phyloP scores from a whole-genome alignment of 495 filamentous ascomycete species.

The Penicillium simplicissimum region DNA sequence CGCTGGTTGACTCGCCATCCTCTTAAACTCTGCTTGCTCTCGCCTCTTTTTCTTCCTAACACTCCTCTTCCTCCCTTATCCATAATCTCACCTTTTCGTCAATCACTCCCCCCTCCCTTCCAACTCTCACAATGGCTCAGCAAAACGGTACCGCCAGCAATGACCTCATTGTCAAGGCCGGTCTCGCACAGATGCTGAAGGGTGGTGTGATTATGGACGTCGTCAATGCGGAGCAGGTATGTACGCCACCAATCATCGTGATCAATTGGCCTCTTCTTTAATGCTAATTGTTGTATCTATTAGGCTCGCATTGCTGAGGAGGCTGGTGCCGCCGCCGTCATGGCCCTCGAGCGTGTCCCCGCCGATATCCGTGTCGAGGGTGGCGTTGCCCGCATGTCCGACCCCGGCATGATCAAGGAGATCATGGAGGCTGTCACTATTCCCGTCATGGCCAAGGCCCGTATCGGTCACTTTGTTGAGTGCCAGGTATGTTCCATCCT shows the following conservation, averaged over 20 bases:
- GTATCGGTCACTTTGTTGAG: slow-evolving; percentile 97
- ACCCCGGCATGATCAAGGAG: slow-evolving; percentile 91
- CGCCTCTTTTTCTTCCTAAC: background rate
- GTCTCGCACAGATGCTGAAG: slow-evolving; percentile 95
- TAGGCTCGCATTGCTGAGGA: slow-evolving; percentile 95
- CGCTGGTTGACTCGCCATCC: slow-evolving; percentile 18
- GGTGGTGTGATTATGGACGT: slow-evolving; percentile 99
- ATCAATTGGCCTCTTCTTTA: background rate
- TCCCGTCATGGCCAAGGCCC: slow-evolving; percentile 98
- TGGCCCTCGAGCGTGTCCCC: slow-evolving; percentile 97
- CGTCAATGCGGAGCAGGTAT: slow-evolving; percentile 84
- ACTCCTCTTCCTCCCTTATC: background rate
- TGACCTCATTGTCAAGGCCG: slow-evolving; percentile 82
- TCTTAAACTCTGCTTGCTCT: background rate
- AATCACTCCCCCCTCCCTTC: background rate
- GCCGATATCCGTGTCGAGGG: slow-evolving; percentile 93
- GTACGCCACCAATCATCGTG: slow-evolving; percentile 1
- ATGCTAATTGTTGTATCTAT: background rate
- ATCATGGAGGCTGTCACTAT: slow-evolving; percentile 98
- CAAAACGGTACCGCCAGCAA: slow-evolving; percentile 37
- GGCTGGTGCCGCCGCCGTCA: slow-evolving; percentile 92
- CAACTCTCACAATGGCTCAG: slow-evolving; percentile 38
- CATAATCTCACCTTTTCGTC: slow-evolving; percentile 5
- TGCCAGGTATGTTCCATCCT: slow-evolving; percentile 64
- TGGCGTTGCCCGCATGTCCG: slow-evolving; percentile 96